Evolutionary conservation across 2,329 filamentous ascomycete genomes (phyloP).

Genomic region (Pseudocercospora vitis): DNA sequence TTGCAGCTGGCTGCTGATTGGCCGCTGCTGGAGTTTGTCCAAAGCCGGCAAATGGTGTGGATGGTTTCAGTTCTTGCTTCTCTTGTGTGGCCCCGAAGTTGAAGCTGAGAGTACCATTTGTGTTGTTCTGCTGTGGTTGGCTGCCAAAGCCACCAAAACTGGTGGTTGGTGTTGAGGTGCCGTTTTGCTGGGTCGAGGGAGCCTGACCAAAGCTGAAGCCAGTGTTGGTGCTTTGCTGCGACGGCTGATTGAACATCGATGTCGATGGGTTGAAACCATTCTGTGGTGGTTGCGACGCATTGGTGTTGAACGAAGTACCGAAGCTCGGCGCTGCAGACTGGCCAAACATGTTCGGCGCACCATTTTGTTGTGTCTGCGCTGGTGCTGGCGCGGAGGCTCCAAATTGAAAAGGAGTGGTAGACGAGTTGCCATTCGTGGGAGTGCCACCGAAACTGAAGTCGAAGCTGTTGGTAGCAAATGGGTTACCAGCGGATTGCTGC

Average conservation of each 20-base stretch:
- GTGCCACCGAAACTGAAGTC: conserved; percentile 20
- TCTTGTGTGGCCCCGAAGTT: conserved; percentile 8
- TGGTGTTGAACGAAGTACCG: conserved; percentile 17
- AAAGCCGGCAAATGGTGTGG: conserved; percentile 11
- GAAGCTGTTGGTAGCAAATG: conserved; percentile 16
- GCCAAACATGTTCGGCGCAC: conserved; percentile 18
- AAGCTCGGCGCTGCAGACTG: conserved; percentile 21
- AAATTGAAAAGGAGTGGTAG: conserved; percentile 19
- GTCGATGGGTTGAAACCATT: conserved; percentile 23
- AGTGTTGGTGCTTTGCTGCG: conserved; percentile 19
- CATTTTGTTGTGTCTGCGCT: conserved; percentile 21
- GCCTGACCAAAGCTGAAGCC: conserved; percentile 21
- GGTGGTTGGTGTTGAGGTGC: conserved; percentile 18
- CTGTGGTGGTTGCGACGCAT: conserved; percentile 19
- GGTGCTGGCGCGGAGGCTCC: conserved; percentile 18
- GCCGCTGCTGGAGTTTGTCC: conserved; percentile 13
- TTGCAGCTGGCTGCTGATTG: conserved; percentile 4
- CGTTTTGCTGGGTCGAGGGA: conserved; percentile 21
- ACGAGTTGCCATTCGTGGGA: conserved; percentile 11
- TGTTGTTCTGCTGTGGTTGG: conserved; percentile 17
- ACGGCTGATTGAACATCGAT: conserved; percentile 22
- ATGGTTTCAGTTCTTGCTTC: conserved; percentile 8
- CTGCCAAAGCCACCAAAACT: conserved; percentile 25
- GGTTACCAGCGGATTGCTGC: conserved; percentile 14
- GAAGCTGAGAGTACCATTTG: conserved; percentile 13